Conservation (phyloP, 1,284 basidiomycete genomes). For the Pascua sp. region DNA sequence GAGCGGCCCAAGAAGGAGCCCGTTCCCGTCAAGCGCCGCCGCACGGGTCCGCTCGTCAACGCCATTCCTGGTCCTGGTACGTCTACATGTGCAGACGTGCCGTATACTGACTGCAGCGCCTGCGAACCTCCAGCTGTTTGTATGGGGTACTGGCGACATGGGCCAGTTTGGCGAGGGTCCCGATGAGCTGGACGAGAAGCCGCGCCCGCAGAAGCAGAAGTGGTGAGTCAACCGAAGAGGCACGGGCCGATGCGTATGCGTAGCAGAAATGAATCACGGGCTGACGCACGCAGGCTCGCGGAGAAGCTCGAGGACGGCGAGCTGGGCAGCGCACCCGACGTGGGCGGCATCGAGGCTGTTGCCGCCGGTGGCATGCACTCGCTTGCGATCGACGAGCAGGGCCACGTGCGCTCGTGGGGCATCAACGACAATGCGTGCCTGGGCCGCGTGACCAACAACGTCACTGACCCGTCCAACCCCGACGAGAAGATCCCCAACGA, state of each 20-base stretch:
- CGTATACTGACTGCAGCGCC: conserved; percentile 1
- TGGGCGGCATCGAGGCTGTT: conserved; percentile 66
- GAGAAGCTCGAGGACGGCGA: conserved; percentile 46
- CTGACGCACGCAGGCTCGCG: conserved; percentile 39
- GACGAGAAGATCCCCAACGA: conserved; percentile 65
- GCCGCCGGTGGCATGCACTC: conserved; percentile 81
- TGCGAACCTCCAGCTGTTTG: conserved; percentile 56
- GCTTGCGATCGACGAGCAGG: conserved; percentile 75
- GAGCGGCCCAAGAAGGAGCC: conserved; percentile 5
- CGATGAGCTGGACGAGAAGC: conserved; percentile 63
- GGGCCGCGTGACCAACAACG: conserved; percentile 71
- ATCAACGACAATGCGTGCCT: conserved; percentile 90
- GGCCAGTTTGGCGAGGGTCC: conserved; percentile 81
- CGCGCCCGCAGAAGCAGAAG: conserved; percentile 64
- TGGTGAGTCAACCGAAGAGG: conserved; percentile 33
- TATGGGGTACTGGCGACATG: conserved; percentile 79
- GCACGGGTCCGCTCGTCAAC: conserved; percentile 23
- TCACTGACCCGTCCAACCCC: conserved; percentile 60
- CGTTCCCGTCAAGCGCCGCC: conserved; percentile 11
- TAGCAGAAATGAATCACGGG: not conserved
- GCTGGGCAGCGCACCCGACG: conserved; percentile 52
- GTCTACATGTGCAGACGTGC: not conserved
- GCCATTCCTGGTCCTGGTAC: conserved; percentile 17
- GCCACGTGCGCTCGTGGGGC: conserved; percentile 79
- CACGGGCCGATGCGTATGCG: not conserved